Conservation (phyloP, 2,329 filamentous ascomycete species). For the Anthostomella pinea region DNA sequence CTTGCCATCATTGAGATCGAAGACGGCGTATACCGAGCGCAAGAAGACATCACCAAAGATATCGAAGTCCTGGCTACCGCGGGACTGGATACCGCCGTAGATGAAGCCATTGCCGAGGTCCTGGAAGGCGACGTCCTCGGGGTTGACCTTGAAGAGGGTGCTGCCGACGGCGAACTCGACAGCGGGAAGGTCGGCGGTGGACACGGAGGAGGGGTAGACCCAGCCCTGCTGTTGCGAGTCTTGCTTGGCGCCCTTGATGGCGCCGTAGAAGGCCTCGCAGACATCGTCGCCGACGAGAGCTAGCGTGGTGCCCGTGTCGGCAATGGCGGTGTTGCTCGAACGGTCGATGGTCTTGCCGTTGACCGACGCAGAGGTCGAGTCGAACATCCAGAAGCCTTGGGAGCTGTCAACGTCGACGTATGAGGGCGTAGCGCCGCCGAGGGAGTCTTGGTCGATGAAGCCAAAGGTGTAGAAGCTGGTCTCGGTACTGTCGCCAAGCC, state of each 20-base stretch:
- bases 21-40: constrained; percentile 64
- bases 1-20: no score
- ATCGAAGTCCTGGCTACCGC: constrained; percentile 57
- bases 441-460: constrained; percentile 62
- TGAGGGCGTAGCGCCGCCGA: constrained; percentile 53
- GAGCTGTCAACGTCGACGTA: constrained; percentile 63
- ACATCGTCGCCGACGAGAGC: constrained; percentile 60
- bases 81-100: constrained; percentile 65
- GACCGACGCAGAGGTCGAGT: constrained; percentile 54
- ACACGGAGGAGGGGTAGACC: constrained; percentile 55
- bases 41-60: constrained; percentile 64
- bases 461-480: constrained; percentile 71
- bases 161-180: constrained; percentile 63
- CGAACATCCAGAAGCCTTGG: constrained; percentile 67
- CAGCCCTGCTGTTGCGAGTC: constrained; percentile 59
- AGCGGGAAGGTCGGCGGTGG: constrained; percentile 52
- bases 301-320: constrained; percentile 70
- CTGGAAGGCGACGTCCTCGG: constrained; percentile 60
- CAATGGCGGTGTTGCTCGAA: constrained; percentile 62
- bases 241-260: constrained; percentile 60
- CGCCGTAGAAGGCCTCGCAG: constrained; percentile 60
- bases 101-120: constrained; percentile 48
- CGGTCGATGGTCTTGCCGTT: constrained; percentile 52
- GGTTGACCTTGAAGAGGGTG: constrained; percentile 57
- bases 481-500: constrained; percentile 53